Percentiles rank a stretch among this genome's conserved stretches.
phyloP scores from a whole-genome alignment of 2,329 filamentous ascomycete species.

The Exutisphaerella laricina region DNA sequence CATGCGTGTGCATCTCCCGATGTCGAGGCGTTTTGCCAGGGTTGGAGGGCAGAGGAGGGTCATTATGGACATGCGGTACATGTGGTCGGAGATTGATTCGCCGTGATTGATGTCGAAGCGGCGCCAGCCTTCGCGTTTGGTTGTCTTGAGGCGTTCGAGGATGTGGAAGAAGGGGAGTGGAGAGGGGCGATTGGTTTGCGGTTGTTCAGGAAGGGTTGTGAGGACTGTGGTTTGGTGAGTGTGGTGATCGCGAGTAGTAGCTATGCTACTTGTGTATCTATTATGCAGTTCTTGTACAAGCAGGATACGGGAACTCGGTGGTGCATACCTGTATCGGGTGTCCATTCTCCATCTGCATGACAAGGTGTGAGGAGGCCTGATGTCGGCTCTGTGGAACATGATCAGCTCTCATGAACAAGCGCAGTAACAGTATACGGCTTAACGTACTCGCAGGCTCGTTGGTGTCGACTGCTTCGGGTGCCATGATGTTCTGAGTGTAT shows the following conservation, averaged over 20 bases:
- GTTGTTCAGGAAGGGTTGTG: conserved; percentile 54
- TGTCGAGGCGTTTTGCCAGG: conserved; percentile 65
- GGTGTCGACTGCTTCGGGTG: conserved; percentile 37
- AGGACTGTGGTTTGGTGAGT: conserved; percentile 47
- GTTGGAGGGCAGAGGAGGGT: conserved; percentile 81
- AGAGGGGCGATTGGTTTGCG: conserved; percentile 58
- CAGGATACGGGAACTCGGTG: neutral
- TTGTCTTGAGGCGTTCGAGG: conserved; percentile 89
- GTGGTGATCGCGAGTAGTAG: neutral
- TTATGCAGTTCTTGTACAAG: neutral
- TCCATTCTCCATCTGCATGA: conserved; percentile 35
- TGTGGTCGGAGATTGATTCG: conserved; percentile 95
- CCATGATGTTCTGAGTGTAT: conserved; percentile 17
- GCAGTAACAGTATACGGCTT: neutral
- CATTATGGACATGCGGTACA: conserved; percentile 99
- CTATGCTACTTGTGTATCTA: conserved; percentile 17
- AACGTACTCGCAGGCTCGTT: conserved; percentile 36
- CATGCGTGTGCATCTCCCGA: conserved; percentile 86
- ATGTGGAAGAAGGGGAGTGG: conserved; percentile 92
- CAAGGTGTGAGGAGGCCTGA: conserved; percentile 34
- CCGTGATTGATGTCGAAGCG: conserved; percentile 71
- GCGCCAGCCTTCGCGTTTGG: conserved; percentile 91
- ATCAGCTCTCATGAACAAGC: neutral
- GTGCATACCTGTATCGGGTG: conserved; percentile 44
- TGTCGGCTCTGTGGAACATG: conserved; percentile 24